Percentiles rank a stretch among this genome's conserved stretches.
phyloP scores from a whole-genome alignment of 2,329 filamentous ascomycete species.

The Colletotrichum magnum region DNA sequence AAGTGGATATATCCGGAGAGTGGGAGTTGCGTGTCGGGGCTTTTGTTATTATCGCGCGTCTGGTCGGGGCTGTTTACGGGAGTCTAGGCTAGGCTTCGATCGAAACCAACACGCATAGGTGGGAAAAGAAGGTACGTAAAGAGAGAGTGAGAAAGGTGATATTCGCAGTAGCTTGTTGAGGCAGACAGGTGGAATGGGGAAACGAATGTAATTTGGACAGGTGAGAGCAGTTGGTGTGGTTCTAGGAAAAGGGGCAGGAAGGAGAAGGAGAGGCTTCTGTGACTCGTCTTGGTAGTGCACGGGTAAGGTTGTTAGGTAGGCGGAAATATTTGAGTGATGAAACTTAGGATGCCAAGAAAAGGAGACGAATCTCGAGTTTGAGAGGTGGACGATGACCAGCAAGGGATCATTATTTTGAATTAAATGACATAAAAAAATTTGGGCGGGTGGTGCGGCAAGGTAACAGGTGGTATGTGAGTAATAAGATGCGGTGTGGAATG shows the following conservation, averaged over 20 bases:
- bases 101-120: background rate
- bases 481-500: background rate
- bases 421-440: background rate
- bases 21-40: constrained; percentile 29
- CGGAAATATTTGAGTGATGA: constrained; percentile 13
- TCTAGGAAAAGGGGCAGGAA: constrained; percentile 15
- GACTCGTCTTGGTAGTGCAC: constrained; percentile 12
- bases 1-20: constrained; percentile 35
- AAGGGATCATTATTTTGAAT: constrained; percentile 2
- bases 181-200: constrained; percentile 10
- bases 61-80: constrained; percentile 5
- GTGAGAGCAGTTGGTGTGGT: constrained; percentile 7
- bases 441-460: constrained; percentile 9
- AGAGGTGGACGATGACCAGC: constrained; percentile 6
- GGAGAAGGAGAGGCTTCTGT: constrained; percentile 4
- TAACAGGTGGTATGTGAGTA: constrained; percentile 1
- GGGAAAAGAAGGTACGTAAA: background rate
- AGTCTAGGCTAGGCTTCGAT: background rate
- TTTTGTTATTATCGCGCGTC: constrained; percentile 22
- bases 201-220: constrained; percentile 32
- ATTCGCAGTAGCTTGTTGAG: constrained; percentile 10
- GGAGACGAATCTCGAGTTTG: constrained; percentile 29
- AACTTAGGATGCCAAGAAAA: constrained; percentile 37
- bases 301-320: constrained; percentile 6
- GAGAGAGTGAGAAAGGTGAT: background rate